Conservation (phyloP, 345 rosid species). For the Eucalyptus viminalis region DNA sequence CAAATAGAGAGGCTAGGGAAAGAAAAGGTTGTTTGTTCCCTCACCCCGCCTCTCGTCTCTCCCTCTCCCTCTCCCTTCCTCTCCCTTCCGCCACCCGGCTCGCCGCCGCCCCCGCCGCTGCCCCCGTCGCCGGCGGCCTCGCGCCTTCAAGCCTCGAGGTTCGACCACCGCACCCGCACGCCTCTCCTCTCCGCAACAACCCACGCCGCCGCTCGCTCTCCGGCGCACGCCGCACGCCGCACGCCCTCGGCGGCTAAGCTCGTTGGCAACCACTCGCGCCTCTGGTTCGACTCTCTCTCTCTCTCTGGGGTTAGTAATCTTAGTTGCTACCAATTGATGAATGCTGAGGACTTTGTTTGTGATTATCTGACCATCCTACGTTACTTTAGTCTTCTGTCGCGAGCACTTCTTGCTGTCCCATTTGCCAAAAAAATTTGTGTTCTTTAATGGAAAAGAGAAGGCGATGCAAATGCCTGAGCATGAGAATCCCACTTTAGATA, state of each 20-base stretch:
- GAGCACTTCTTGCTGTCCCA: not conserved
- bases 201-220: not conserved
- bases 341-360: not conserved
- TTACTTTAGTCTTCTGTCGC: not conserved
- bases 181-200: not conserved
- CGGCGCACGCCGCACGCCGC: not conserved
- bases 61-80: not conserved
- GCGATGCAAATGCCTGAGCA: not conserved
- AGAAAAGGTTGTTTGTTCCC: not conserved
- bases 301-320: not conserved
- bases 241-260: not conserved
- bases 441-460: not conserved
- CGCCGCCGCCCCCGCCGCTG: not conserved
- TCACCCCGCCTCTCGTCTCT: not conserved
- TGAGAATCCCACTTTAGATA: not conserved
- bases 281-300: not conserved
- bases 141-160: not conserved
- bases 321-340: fast-evolving
- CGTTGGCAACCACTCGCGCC: not conserved
- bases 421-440: not conserved
- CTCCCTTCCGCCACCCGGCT: not conserved
- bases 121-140: not conserved
- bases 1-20: not conserved
- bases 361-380: not conserved
- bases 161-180: not conserved